A percentile compares a stretch with the other conserved stretches of the same genome.
Evolutionary conservation across 192 early-diverging fungal species (phyloP).

Genomic region (Linnemannia zychae): DNA sequence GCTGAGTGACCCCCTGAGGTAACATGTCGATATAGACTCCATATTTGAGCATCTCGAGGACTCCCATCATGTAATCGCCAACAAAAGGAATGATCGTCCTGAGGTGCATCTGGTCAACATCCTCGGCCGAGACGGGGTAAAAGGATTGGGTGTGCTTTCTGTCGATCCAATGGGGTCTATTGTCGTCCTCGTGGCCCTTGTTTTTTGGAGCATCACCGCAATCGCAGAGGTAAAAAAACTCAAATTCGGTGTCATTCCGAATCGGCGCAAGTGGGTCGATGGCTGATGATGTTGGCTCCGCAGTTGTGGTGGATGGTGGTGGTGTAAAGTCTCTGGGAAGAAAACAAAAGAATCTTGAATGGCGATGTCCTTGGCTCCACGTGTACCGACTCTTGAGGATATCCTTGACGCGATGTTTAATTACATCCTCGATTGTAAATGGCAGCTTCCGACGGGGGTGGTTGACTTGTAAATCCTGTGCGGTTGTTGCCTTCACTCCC

Average conservation of each 20-base stretch:
- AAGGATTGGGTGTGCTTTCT: not conserved
- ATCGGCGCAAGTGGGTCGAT: not conserved
- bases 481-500: not conserved
- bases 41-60: slow-evolving; percentile 33
- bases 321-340: not conserved
- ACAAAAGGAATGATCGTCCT: not conserved
- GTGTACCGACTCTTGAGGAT: not conserved
- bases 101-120: not conserved
- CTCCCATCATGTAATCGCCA: slow-evolving; percentile 29
- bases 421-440: not conserved
- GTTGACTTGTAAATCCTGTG: not conserved
- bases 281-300: not conserved
- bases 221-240: slow-evolving; percentile 31
- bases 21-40: slow-evolving; percentile 21
- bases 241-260: not conserved
- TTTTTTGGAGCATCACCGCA: slow-evolving; percentile 15
- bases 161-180: slow-evolving; percentile 7
- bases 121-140: not conserved
- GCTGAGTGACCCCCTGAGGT: not conserved
- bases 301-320: too few relatives aligned
- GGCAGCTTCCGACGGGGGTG: not conserved
- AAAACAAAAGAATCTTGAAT: not conserved
- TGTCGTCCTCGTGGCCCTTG: not conserved
- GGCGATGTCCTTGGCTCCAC: not conserved
- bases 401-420: not conserved